Base-by-base conservation (phyloP, 176 grass and related monocot species). In the Thinopyrum elongatum region DNA sequence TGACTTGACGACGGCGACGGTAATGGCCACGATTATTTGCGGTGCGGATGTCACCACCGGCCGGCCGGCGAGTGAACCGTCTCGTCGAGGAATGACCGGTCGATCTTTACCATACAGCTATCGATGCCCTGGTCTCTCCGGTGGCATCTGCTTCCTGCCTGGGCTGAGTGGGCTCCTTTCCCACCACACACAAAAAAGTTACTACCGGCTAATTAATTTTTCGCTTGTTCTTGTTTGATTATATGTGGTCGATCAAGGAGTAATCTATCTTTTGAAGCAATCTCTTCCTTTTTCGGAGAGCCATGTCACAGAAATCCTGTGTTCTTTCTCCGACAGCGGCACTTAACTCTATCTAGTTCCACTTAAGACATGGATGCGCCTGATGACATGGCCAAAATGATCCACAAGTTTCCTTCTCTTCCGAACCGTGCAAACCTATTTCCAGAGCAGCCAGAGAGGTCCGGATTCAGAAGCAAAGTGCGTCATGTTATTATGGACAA, bases 21-120 rank as follows among this genome's bases (percentile, higher is more conserved):
- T 42, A 65, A 76, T 67, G 82, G 69, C 47, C 31, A 1, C 23
- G 47, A 81, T 85, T 81, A 76, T 81, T 81, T 81, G 82, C 77
- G 77, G 82, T 76, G 59, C 15, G 2, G 14, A 44, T 69, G 64
- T 89, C 75, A 3, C 19, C 76, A 26, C 30, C 87, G 11, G 49
- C 85, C 13, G 68, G 68, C 69, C 13, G 14, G 14, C 22, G 14
- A 65, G 39, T 17, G 39, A 77, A 49, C 33, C 4, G 60, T 78
- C 22, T 71, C 33, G 10, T 73, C 81, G 25, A 29, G 17, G 72
- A 30, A 42, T 17, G 19, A 58, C 53, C 26, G 26, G 15, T 51
- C 42, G 39, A 76, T 31, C 8, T 30, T 76, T 3, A 76, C 84
- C 84, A 83, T 64, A 67, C 74, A 39, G 74, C 85, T 27, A 19